Conservation (phyloP, 2,329 filamentous ascomycete genomes). For the Macroventuria anomochaeta region DNA sequence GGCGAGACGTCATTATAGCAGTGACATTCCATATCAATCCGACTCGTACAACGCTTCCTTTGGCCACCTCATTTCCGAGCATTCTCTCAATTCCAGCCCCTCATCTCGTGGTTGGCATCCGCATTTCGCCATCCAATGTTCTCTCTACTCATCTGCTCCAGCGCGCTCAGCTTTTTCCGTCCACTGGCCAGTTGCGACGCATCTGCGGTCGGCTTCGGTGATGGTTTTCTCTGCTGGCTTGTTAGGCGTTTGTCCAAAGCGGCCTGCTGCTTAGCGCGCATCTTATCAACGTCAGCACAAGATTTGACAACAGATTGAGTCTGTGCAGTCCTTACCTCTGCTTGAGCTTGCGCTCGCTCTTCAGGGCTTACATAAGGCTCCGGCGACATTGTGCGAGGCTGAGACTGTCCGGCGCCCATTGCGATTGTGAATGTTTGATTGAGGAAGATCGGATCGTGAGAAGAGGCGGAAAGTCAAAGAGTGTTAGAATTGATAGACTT, state of each 20-base stretch:
- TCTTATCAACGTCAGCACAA: conserved; percentile 26
- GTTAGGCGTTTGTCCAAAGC: conserved; percentile 38
- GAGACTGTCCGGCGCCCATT: conserved; percentile 40
- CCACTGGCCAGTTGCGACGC: conserved; percentile 4
- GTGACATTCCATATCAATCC: background rate
- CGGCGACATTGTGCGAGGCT: conserved; percentile 21
- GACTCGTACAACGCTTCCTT: background rate
- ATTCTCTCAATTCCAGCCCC: conserved; percentile 33
- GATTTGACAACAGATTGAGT: background rate
- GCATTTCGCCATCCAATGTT: conserved; percentile 41
- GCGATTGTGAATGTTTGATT: background rate
- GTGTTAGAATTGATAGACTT: background rate
- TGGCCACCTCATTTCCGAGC: background rate
- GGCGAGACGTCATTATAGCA: background rate
- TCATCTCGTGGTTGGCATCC: conserved; percentile 36
- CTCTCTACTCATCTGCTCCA: conserved; percentile 41
- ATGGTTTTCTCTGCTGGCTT: conserved; percentile 25
- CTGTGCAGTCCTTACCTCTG: conserved; percentile 31
- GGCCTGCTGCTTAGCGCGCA: conserved; percentile 40
- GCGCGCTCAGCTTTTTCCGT: conserved; percentile 33
- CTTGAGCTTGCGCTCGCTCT: conserved; percentile 30
- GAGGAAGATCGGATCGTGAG: background rate
- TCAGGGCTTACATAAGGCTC: conserved; percentile 33
- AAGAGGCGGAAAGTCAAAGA: background rate
- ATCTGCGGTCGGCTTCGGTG: conserved; percentile 5